Evolutionary conservation across 2,329 filamentous ascomycete genomes (phyloP).

Genomic region (Dactylellina sp.): DNA sequence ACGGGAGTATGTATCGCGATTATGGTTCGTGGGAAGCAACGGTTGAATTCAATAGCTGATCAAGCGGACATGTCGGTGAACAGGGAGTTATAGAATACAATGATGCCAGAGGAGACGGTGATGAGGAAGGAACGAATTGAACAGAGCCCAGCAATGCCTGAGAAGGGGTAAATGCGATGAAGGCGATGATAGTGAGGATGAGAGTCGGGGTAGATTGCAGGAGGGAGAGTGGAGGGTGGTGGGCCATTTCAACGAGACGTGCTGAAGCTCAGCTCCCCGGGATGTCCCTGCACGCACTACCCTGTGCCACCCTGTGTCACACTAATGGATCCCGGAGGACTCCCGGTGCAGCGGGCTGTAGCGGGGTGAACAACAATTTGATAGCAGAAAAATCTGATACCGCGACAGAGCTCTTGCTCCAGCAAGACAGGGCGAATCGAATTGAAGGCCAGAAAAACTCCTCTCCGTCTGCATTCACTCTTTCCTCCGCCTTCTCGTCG

Average conservation of each 20-base stretch:
- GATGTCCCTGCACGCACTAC: neutral
- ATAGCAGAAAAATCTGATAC: conserved; percentile 6
- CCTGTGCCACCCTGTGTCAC: neutral
- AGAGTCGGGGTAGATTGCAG: conserved; percentile 5
- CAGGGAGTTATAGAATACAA: neutral
- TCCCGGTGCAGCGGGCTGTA: too few species aligned
- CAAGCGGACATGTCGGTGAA: conserved; percentile 4
- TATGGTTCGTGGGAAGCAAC: neutral
- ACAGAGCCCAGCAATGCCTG: neutral
- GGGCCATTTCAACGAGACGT: conserved; percentile 12
- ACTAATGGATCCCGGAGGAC: neutral
- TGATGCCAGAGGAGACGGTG: neutral
- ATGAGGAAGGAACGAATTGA: neutral
- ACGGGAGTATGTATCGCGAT: neutral
- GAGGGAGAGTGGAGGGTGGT: neutral
- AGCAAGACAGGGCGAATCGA: too few species aligned
- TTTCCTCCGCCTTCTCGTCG: neutral
- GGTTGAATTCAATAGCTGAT: conserved; percentile 6
- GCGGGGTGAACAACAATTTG: neutral
- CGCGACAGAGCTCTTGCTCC: conserved; percentile 11
- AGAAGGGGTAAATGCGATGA: neutral
- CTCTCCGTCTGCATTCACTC: neutral
- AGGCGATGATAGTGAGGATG: conserved; percentile 12
- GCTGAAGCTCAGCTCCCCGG: conserved; percentile 42
- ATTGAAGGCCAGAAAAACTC: too few species aligned